Evolutionary conservation across 1,139 yeast species (phyloP).

Genomic region (Ogataea hybrid): DNA sequence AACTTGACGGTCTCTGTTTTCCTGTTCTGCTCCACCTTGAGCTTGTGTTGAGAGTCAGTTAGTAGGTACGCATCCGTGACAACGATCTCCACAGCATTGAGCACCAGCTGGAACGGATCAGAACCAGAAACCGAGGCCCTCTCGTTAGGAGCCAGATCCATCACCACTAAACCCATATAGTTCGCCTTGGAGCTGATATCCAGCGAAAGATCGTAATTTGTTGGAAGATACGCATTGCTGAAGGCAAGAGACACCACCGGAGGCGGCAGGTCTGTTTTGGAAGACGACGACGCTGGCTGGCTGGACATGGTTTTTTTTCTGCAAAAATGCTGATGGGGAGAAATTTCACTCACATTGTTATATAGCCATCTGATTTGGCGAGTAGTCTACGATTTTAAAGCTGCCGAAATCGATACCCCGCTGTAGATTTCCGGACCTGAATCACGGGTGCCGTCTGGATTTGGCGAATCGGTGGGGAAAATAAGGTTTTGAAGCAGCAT

Average conservation of each 20-base stretch:
- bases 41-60: conserved; percentile 23
- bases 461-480: conserved; percentile 4
- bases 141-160: conserved; percentile 35
- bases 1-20: conserved; percentile 37
- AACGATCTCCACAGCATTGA: conserved; percentile 45
- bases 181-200: conserved; percentile 50
- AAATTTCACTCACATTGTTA: background rate
- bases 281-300: background rate
- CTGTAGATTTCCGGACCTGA: too few relatives aligned
- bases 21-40: conserved; percentile 40
- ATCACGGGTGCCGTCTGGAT: background rate
- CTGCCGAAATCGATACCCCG: background rate
- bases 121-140: conserved; percentile 9
- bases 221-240: conserved; percentile 40
- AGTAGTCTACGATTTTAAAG: conserved; percentile 3
- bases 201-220: conserved; percentile 42
- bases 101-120: conserved; percentile 32
- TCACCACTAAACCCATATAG: conserved; percentile 46
- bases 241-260: conserved; percentile 25
- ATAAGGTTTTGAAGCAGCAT: background rate
- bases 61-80: conserved; percentile 33
- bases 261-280: conserved; percentile 7
- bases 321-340: background rate
- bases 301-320: background rate
- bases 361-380: background rate